Evolutionary conservation across 306 rosid species (phyloP), one percentile per base, ranked within the genome.

Genomic region (Malus domestica): DNA sequence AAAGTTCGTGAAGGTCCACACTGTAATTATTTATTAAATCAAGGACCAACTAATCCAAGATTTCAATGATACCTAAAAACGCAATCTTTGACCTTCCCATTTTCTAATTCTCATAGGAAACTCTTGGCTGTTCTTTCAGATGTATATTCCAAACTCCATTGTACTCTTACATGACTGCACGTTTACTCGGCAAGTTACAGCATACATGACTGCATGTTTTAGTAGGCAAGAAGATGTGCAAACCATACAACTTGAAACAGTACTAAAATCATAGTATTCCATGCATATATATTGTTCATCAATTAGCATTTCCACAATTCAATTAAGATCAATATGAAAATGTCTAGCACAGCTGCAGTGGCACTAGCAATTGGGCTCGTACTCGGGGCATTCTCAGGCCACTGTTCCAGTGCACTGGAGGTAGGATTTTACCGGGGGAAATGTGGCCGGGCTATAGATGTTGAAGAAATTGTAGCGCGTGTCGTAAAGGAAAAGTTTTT

Each of bases 361-460:
- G 55, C 63, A 6, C 6, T 73, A 23, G 62, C 70, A 3, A 42
- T 74, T 23, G 76, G 73, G 20, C 65, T 85, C 40, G 5, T 81
- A 40, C 11, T 81, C 25, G 25, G 79, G 55, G 73, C 80, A 74
- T 30, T 85, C 13, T 5, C 68, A 3, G 72, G 79, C 16, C 68
- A 67, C 27, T 51, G 78, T 70, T 52, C 45, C 2, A 81, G 79
- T 4, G 74, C 46, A 3, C 66, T 83, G 30, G 49, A 61, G 70
- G 63, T 14, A 1, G 89, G 86, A 23, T 86, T 80, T 58, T 86
- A 83, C 77, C 1, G 1, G 10, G 73, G 44, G 61, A 80, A 61
- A 75, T 86, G 89, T n/a, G n/a, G 78, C 14, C 40, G 51, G 15
- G 58, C 67, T 23, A 25, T 5, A 4, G 79, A 82, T 22, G 86